phyloP scores from a whole-genome alignment of 1,284 basidiomycete genomes.

The Sporisorium iseilematis-ciliati region DNA sequence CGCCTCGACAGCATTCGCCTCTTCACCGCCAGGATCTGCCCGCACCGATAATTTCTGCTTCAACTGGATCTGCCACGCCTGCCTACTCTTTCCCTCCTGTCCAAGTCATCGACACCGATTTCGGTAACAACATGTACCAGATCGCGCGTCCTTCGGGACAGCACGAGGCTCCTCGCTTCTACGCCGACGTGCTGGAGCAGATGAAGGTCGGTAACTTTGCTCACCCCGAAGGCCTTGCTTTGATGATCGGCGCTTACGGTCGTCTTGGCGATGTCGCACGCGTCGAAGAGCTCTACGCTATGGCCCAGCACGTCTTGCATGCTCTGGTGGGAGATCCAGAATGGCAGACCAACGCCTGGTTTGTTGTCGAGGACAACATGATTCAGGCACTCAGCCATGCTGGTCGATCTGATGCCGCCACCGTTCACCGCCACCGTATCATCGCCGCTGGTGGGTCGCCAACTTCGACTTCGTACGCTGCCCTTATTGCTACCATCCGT shows the following conservation, averaged over 20 bases:
- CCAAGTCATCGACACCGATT: slow-evolving; percentile 59
- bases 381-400: slow-evolving; percentile 66
- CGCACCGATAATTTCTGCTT: slow-evolving; percentile 16
- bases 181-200: slow-evolving; percentile 36
- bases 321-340: slow-evolving; percentile 53
- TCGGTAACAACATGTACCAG: slow-evolving; percentile 32
- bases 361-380: slow-evolving; percentile 62
- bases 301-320: slow-evolving; percentile 67
- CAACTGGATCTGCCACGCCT: slow-evolving; percentile 7
- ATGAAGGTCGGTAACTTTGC: slow-evolving; percentile 54
- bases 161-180: slow-evolving; percentile 34
- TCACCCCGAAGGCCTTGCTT: slow-evolving; percentile 51
- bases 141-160: slow-evolving; percentile 23
- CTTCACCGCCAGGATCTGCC: slow-evolving; percentile 41
- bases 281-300: slow-evolving; percentile 73
- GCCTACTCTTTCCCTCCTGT: slow-evolving; percentile 44
- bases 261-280: slow-evolving; percentile 73
- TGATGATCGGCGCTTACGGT: slow-evolving; percentile 59
- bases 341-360: slow-evolving; percentile 71
- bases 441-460: slow-evolving; percentile 62
- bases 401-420: slow-evolving; percentile 55
- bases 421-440: slow-evolving; percentile 59
- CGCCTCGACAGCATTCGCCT: slow-evolving; percentile 36
- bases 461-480: slow-evolving; percentile 62
- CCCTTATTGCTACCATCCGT: slow-evolving; percentile 65